Conservation (phyloP, 352 stramenopile species). For the Phytophthora vignae region DNA sequence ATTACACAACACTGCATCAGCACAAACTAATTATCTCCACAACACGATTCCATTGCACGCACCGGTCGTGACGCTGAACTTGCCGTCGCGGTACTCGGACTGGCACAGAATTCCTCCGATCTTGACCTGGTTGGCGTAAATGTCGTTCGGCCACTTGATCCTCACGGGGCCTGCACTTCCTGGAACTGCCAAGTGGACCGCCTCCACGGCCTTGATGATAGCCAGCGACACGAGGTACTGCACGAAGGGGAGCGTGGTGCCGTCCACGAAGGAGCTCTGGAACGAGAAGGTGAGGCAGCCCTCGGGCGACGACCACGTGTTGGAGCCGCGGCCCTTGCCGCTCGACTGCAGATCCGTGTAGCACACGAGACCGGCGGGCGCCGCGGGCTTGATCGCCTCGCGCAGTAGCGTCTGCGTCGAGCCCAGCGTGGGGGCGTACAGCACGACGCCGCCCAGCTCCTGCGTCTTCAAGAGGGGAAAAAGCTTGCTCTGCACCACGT, state of each 20-base stretch:
- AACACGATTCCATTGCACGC: slow-evolving; percentile 2
- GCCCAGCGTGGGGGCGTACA: slow-evolving; percentile 71
- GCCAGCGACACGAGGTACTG: slow-evolving; percentile 92
- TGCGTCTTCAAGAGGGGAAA: slow-evolving; percentile 71
- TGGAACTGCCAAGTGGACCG: slow-evolving; percentile 44
- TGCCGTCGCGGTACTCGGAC: slow-evolving; percentile 82
- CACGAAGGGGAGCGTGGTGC: slow-evolving; percentile 85
- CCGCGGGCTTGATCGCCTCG: slow-evolving; percentile 68
- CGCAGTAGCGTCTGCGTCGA: slow-evolving; percentile 90
- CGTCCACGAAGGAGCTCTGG: slow-evolving; percentile 84
- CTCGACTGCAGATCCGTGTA: slow-evolving; percentile 83
- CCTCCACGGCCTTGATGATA: slow-evolving; percentile 82
- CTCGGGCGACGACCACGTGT: slow-evolving; percentile 89
- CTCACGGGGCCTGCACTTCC: slow-evolving; percentile 61
- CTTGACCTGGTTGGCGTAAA: slow-evolving; percentile 91
- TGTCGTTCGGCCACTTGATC: slow-evolving; percentile 95
- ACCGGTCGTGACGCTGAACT: slow-evolving; percentile 89
- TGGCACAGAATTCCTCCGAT: slow-evolving; percentile 92
- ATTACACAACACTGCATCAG: neutral
- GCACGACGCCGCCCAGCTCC: slow-evolving; percentile 70
- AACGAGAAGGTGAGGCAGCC: slow-evolving; percentile 94
- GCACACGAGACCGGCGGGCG: slow-evolving; percentile 75
- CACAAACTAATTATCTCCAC: neutral
- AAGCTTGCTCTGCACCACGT: slow-evolving; percentile 52
- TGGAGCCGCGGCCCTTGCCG: slow-evolving; percentile 84